Conservation (phyloP, 768 basidiomycete genomes). For the Termitomyces titanicus region DNA sequence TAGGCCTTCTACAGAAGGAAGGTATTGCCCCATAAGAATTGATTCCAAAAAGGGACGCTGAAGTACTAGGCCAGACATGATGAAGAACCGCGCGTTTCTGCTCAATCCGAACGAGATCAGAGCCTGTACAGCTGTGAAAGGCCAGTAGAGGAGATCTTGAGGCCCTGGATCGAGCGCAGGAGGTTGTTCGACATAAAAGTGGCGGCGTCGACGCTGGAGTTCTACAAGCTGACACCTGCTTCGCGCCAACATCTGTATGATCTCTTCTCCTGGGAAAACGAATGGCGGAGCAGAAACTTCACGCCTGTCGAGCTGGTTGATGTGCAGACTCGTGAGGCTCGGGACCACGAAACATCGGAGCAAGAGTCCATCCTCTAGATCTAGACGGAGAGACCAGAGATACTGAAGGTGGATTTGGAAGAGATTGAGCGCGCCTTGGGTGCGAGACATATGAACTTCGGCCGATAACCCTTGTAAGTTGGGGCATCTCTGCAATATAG, state of each 20-base stretch:
- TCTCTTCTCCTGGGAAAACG: not conserved
- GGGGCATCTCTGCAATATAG: not conserved
- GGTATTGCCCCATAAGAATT: not conserved
- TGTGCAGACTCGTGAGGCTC: not conserved
- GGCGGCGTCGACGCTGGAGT: slow-evolving; percentile 5
- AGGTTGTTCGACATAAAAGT: not conserved
- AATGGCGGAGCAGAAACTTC: not conserved
- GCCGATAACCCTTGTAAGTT: not conserved
- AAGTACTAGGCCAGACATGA: not conserved
- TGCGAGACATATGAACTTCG: not conserved
- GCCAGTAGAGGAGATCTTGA: not conserved
- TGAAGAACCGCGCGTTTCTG: not conserved
- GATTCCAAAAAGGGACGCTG: not conserved
- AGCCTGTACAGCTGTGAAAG: not conserved
- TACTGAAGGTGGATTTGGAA: slow-evolving; percentile 1
- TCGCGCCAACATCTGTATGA: slow-evolving; percentile 1
- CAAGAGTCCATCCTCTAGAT: slow-evolving; percentile 1
- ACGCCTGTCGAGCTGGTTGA: not conserved
- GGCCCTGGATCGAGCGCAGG: slow-evolving; percentile 2
- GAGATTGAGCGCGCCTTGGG: not conserved
- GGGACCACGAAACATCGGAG: slow-evolving; percentile 1
- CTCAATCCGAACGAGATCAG: not conserved
- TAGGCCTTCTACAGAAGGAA: not conserved
- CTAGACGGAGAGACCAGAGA: slow-evolving; percentile 1
- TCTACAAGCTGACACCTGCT: slow-evolving; percentile 1